Base-by-base conservation (phyloP, 2,329 filamentous ascomycete genomes). In the Monilinia fructicola region DNA sequence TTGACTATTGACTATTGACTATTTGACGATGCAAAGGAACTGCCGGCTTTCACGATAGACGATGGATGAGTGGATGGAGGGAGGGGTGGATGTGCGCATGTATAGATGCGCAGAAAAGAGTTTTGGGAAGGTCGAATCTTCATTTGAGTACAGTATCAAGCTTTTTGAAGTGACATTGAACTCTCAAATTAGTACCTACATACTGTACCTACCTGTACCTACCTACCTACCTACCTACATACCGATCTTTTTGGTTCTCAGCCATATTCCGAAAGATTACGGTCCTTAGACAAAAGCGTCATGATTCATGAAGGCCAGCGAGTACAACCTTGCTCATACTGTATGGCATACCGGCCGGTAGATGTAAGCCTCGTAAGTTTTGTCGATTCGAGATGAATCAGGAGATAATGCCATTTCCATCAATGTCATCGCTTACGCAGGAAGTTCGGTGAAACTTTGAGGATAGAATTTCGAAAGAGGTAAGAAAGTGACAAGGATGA, bases 391-490 rank as follows among this genome's bases (percentile, higher is more conserved):
- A 55, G 60, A 60, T 53, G 61, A 60, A 65, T 64, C 66, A 46
- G 66, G 54, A 58, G 55, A 67, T n/a, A 28, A 65, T 46, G 28
- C 44, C 35, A 31, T 60, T 60, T 60, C 38, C 46, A 50, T 48
- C 18, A 31, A 35, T 48, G 48, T 50, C 58, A 31, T 64, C 64
- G 58, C 61, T 54, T 65, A 58, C 67, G 67, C 67, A 67, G 26
- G 46, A 68, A 68, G 28, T 56, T 67, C 66, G 66, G 66, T 48
- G 48, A 65, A 65, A 65, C 38, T 42, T 14, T 14, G 10, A 50
- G 16, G 18, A 18, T 50, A n/a, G 28, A 35, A 31, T 26, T 35
- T n/a, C 12, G 5, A 9, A 35, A 60, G 16, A 18, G 40, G 56
- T 35, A 48, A n/a, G 28, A 38, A 38, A 50, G n/a, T 4, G 58